A percentile compares a stretch with the other conserved stretches of the same genome.
phyloP scores from a whole-genome alignment of 169 alveolate species.

The Plasmodium billcollinsi region DNA sequence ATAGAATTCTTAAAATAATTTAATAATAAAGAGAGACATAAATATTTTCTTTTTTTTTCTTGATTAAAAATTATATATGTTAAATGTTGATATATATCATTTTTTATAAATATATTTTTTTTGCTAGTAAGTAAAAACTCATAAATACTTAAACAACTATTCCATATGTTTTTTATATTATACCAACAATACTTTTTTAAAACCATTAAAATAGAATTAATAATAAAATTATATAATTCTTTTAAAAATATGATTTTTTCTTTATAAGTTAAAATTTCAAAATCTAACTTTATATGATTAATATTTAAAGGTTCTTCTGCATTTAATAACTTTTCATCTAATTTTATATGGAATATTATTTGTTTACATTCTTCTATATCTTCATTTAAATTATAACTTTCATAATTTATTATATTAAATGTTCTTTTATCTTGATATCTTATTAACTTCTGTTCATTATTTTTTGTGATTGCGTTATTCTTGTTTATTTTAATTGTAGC shows the following conservation, averaged over 20 bases:
- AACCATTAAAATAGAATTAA: slow-evolving; percentile 30
- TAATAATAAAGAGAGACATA: slow-evolving; percentile 58
- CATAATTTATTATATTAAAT: no score
- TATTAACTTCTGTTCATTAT: no score
- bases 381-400: no score
- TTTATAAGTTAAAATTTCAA: slow-evolving; percentile 5
- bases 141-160: slow-evolving; percentile 58
- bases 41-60: slow-evolving; percentile 68
- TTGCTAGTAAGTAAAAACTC: slow-evolving; percentile 61
- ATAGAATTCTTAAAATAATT: slow-evolving; percentile 66
- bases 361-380: no score
- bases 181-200: slow-evolving; percentile 72
- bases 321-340: slow-evolving; percentile 10
- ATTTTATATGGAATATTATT: background rate
- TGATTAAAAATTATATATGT: slow-evolving; percentile 73
- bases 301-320: slow-evolving; percentile 18
- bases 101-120: slow-evolving; percentile 51
- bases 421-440: no score
- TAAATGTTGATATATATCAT: slow-evolving; percentile 59
- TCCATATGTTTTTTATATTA: slow-evolving; percentile 76
- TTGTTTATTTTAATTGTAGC: no score
- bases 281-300: slow-evolving; percentile 8
- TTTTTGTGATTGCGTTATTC: no score
- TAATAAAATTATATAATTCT: slow-evolving; percentile 36
- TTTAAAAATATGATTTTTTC: slow-evolving; percentile 38